Evolutionary conservation across 345 rosid species (phyloP), one percentile per base, ranked within the genome.

Genomic region (Carallia brachiata): DNA sequence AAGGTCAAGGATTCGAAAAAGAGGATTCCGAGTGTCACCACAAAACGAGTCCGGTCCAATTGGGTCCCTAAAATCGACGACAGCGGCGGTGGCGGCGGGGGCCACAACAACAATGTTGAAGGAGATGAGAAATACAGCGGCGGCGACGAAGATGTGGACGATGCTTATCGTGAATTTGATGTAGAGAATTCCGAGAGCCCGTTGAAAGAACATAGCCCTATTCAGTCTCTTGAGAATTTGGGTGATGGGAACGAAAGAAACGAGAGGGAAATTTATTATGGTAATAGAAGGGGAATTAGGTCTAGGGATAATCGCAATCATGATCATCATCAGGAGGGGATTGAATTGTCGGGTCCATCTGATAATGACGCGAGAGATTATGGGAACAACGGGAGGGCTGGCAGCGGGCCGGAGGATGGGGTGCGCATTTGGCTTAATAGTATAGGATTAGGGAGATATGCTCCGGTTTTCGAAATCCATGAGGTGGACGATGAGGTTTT

Each of bases 401-500:
- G 68, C 69, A 75, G 78, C 69, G 73, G 63, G 66, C 81, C 66
- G 54, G 87, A 77, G 70, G 88, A 85, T 79, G 88, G 87, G 13
- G 87, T 89, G 70, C 79, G 83, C 70, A 85, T 82, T 72, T 89
- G 91, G 94, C 73, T 87, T 59, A 81, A 85, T 74, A 80, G 82
- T 70, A 75, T 90, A 66, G 94, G 97, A 39, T 83, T 90, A 72
- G 90, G 90, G 64, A 78, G 90, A 39, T 90, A 90, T 56, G 89
- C 92, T 13, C 87, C 94, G 0, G 87, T 88, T 75, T 90, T 88
- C n/a, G 92, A 90, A 77, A 84, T 90, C 70, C 94, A 90, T 78
- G 97, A 90, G 73, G 97, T 90, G 68, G 97, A 90, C 77, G 94
- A 90, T 75, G 88, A 88, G 65, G 89, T 90, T 2, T 77, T 90